phyloP scores from a whole-genome alignment of 805 yeast species.

The Nakazawaea molendinolei region DNA sequence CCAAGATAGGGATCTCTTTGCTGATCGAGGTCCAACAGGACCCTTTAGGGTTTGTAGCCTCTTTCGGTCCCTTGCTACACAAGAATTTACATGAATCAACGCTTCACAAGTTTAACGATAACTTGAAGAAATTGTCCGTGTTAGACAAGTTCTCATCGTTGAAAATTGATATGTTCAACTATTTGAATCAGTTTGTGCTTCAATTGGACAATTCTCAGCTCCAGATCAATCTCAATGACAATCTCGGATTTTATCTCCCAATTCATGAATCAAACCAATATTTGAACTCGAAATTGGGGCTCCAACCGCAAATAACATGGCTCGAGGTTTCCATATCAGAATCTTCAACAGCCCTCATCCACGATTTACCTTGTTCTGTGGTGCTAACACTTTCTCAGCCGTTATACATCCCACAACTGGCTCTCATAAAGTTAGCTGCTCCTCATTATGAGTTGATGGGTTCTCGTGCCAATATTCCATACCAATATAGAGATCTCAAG shows the following conservation, averaged over 20 bases:
- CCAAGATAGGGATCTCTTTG: constrained; percentile 2
- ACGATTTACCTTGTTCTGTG: no score
- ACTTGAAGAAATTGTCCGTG: constrained; percentile 7
- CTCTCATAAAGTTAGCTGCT: no score
- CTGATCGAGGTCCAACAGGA: constrained; percentile 7
- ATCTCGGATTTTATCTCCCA: constrained; percentile 24
- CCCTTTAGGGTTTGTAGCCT: not conserved
- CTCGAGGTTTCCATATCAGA: constrained; percentile 7
- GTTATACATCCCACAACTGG: no score
- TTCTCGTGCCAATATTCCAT: no score
- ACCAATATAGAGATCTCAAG: no score
- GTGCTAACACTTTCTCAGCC: no score
- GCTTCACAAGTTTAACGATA: constrained; percentile 6
- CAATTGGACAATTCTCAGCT: not conserved
- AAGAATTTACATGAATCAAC: constrained; percentile 1
- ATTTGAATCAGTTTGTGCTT: constrained; percentile 1
- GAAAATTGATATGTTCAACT: constrained; percentile 12
- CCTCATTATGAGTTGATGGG: no score
- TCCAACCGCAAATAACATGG: no score
- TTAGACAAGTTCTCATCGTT: constrained; percentile 9
- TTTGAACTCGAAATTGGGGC: constrained; percentile 29
- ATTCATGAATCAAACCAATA: constrained; percentile 30
- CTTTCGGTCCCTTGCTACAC: constrained; percentile 3
- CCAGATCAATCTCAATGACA: constrained; percentile 2
- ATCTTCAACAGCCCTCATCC: constrained; percentile 1